Base-by-base conservation (phyloP, 1,284 basidiomycete species). In the Ustilago hordei region DNA sequence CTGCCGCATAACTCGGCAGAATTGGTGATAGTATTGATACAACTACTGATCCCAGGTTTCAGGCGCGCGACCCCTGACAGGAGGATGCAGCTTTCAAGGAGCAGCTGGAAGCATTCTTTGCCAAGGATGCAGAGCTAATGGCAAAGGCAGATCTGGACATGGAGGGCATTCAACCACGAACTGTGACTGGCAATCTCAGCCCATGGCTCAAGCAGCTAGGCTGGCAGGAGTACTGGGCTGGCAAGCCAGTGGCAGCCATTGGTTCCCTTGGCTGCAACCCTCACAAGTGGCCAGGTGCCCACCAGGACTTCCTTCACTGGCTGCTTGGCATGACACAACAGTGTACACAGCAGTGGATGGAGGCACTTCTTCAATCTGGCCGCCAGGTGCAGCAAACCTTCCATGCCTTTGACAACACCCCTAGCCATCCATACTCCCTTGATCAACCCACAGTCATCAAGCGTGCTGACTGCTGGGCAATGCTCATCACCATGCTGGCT, bases 271-370 rank as follows among this genome's bases (percentile, higher is more conserved):
- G n/a, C n/a, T n/a, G n/a, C n/a, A n/a, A n/a, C n/a, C n/a, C n/a
- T n/a, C n/a, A n/a, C n/a, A n/a, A n/a, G n/a, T n/a, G n/a, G n/a
- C n/a, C n/a, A n/a, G n/a, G n/a, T n/a, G n/a, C n/a, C n/a, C n/a
- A n/a, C n/a, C n/a, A n/a, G n/a, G n/a, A n/a, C n/a, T n/a, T n/a
- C n/a, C n/a, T n/a, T n/a, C n/a, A n/a, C n/a, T n/a, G n/a, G n/a
- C n/a, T n/a, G n/a, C n/a, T n/a, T n/a, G n/a, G n/a, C n/a, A n/a
- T n/a, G n/a, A n/a, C n/a, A n/a, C n/a, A n/a, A n/a, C n/a, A n/a
- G n/a, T n/a, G n/a, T n/a, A n/a, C n/a, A n/a, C n/a, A n/a, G 53
- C 45, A 48, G 45, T 48, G 45, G 45, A 48, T 48, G 45, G n/a
- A 6, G n/a, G 45, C 45, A 4, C 12, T 48, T 12, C 45, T 48